Percentiles rank a stretch among this genome's conserved stretches.
Evolutionary conservation across 2,329 filamentous ascomycete genomes (phyloP).

Genomic region (Aspergillus chevalieri): DNA sequence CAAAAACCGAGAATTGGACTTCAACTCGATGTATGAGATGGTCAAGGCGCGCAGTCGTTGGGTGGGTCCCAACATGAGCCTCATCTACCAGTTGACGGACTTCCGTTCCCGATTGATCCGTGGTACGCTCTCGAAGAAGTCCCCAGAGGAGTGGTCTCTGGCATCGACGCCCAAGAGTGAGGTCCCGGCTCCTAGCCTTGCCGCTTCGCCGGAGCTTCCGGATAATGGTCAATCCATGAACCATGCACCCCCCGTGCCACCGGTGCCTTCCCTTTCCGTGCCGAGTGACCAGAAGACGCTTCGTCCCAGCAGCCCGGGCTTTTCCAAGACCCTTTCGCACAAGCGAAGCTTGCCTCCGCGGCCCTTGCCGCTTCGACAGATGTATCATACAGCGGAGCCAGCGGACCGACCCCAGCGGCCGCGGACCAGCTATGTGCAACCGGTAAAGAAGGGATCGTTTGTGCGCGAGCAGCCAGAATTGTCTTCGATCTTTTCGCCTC

Average conservation of each 20-base stretch:
- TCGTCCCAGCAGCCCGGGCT: constrained; percentile 18
- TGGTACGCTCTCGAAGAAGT: constrained; percentile 23
- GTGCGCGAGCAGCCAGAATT: constrained; percentile 32
- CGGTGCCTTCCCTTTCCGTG: constrained; percentile 18
- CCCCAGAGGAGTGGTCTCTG: constrained; percentile 32
- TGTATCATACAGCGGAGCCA: constrained; percentile 20
- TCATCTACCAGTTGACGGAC: constrained; percentile 63
- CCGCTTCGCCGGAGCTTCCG: constrained; percentile 9
- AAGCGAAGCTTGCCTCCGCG: constrained; percentile 30
- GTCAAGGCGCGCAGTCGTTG: constrained; percentile 60
- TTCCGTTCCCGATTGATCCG: constrained; percentile 45
- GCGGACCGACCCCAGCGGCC: constrained; percentile 12
- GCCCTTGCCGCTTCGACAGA: constrained; percentile 35
- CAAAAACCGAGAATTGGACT: constrained; percentile 56
- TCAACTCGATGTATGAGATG: constrained; percentile 59
- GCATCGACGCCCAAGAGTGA: constrained; percentile 23
- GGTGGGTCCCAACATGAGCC: constrained; percentile 64
- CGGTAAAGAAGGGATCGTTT: constrained; percentile 32
- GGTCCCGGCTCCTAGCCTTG: neutral
- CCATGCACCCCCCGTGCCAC: constrained; percentile 17
- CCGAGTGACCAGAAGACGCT: constrained; percentile 20
- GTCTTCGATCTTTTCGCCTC: constrained; percentile 39
- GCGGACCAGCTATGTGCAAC: constrained; percentile 16
- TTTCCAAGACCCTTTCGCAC: constrained; percentile 21
- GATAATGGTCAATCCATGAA: constrained; percentile 13